Evolutionary conservation across 2,329 filamentous ascomycete genomes (phyloP), one percentile per base, ranked within the genome.

Genomic region (Cercospora beticola): DNA sequence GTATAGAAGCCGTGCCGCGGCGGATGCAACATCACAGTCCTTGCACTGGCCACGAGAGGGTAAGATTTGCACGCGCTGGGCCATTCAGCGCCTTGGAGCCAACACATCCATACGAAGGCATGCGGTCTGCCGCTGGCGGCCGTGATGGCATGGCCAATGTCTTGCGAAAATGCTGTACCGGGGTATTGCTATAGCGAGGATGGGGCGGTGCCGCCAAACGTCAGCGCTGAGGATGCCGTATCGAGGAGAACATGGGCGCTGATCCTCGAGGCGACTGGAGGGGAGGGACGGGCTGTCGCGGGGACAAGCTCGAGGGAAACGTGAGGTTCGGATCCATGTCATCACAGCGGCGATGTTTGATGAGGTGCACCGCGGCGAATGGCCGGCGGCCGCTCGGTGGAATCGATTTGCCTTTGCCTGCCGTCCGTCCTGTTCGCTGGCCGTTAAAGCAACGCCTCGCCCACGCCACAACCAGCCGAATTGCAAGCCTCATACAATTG

Each of bases 71-170:
- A 62, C 40, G 14, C 31, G 18, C 18, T 40, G 12, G n/a, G 40
- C 26, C 21, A 62, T 5, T 33, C n/a, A 30, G 26, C 60, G 26
- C 26, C 14, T 49, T 14, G 6, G n/a, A 62, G 9, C 36, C 40
- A 43, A 62, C 26, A 52, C 60, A 33, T 49, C 60, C 60, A 62
- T 49, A 62, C 60, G 60, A 62, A 43, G 36, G 4, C 9, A 49
- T 49, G 60, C 60, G 40, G 60, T 49, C 60, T 49, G 36, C 60
- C 43, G 40, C 40, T 52, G 40, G 40, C 26, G 60, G 43, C 60
- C 60, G 60, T 30, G 36, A 30, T 30, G 23, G 16, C 28, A 62
- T 49, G 14, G 43, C 36, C 36, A 49, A 62, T 52, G 40, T 43
- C 56, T 58, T n/a, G 28, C 28, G 28, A 9, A 12, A 30, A 28